Evolutionary conservation across 2,329 filamentous ascomycete genomes (phyloP).

Genomic region (Fusarium falciforme): DNA sequence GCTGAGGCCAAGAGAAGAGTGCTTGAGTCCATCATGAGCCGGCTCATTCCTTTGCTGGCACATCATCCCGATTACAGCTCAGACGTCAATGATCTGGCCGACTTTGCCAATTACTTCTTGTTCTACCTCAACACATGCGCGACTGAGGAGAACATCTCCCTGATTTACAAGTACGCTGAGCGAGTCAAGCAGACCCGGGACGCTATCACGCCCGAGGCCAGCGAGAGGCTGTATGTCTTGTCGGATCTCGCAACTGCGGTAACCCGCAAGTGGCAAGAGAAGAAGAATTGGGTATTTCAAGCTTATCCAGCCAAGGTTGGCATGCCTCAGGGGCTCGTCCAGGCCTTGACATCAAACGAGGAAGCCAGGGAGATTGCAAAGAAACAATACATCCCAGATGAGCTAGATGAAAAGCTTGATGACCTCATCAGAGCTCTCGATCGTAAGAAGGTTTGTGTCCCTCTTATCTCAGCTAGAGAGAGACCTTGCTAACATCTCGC

Average conservation of each 20-base stretch:
- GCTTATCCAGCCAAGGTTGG: conserved; percentile 84
- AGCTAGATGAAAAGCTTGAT: conserved; percentile 80
- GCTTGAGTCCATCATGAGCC: conserved; percentile 84
- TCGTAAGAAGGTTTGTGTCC: conserved; percentile 71
- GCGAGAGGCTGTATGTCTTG: conserved; percentile 84
- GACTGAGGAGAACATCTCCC: conserved; percentile 85
- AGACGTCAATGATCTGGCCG: conserved; percentile 74
- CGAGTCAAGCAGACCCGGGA: conserved; percentile 91
- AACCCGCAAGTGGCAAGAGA: conserved; percentile 87
- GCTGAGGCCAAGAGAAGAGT: conserved; percentile 67
- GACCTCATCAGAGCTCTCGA: conserved; percentile 73
- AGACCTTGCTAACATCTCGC: conserved; percentile 37
- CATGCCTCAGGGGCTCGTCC: conserved; percentile 83
- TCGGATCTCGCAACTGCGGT: conserved; percentile 88
- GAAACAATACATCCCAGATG: conserved; percentile 84
- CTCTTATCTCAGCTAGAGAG: neutral
- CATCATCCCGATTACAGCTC: conserved; percentile 91
- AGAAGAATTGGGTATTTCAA: conserved; percentile 86
- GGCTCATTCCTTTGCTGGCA: conserved; percentile 87
- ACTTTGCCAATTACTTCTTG: conserved; percentile 88
- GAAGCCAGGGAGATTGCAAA: conserved; percentile 87
- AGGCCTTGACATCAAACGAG: conserved; percentile 78
- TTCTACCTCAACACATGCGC: conserved; percentile 89
- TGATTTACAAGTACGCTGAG: conserved; percentile 93
- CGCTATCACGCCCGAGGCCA: conserved; percentile 74